Base-by-base conservation (phyloP, 345 rosid genomes). In the Noccaea bulbosa region DNA sequence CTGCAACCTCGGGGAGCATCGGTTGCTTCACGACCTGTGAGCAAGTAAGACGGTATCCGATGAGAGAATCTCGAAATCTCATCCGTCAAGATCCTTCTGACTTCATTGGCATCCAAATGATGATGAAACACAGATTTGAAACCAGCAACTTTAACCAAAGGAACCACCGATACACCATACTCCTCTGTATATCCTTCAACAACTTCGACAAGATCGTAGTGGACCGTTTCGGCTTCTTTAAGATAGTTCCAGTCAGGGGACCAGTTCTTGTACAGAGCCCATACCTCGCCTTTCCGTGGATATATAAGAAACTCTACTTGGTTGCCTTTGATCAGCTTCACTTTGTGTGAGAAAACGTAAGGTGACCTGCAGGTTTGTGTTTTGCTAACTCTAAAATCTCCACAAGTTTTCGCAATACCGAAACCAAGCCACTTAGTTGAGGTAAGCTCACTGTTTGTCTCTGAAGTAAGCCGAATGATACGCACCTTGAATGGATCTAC, bases 261-360 rank as follows among this genome's bases (percentile, higher is more conserved):
- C 96, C 96, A 89, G 45, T 85, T 76, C 70, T 78, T 76, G 56
- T 89, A 87, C n/a, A 87, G 65, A 51, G 96, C 91, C 92, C 96
- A 89, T 11, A 85, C 81, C 12, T 89, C 90, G 0, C 92, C 91
- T 58, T 70, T 83, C 51, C 81, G 79, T 2, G 96, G 96, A 74
- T 82, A 81, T 71, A 89, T 78, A 43, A 68, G 56, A 62, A 87
- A 72, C 20, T 78, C 73, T 43, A 86, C 88, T 0, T 81, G 73
- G 1, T 39, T 17, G 17, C 83, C 84, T 68, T 83, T 87, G 15
- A 75, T 35, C 76, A 75, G 79, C 38, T 62, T 73, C 38, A 89
- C 85, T 73, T 62, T 84, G 81, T 89, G 92, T 8, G 96, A 89
- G 68, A 87, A 87, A 46, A 83, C 70, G 76, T 85, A 81, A 58